phyloP scores from a whole-genome alignment of 2,329 filamentous ascomycete species.

The Cordyceps cicadae region DNA sequence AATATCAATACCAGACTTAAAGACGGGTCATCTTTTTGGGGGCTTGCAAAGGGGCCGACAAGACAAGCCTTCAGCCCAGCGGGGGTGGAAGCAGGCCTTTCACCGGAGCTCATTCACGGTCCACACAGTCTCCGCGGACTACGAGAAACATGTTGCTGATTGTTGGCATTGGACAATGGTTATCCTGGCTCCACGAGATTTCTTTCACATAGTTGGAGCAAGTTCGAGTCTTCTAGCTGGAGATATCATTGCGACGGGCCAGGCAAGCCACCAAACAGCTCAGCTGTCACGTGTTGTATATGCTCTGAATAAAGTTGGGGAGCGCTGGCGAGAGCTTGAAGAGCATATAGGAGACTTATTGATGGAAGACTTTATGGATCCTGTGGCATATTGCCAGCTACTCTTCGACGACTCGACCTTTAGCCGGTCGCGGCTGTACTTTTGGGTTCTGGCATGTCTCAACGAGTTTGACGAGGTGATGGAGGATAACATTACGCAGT shows the following conservation, averaged over 20 bases:
- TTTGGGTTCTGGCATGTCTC: background rate
- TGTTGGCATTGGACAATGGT: background rate
- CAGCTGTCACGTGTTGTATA: background rate
- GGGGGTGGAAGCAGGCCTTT: background rate
- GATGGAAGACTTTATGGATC: background rate
- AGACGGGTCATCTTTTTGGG: background rate
- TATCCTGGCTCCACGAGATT: background rate
- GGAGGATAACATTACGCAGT: background rate
- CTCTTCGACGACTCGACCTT: background rate
- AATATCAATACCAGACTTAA: background rate
- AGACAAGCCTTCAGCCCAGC: background rate
- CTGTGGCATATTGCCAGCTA: background rate
- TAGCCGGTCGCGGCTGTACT: background rate
- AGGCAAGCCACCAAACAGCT: background rate
- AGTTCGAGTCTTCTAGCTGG: background rate
- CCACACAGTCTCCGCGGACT: background rate
- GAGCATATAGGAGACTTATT: background rate
- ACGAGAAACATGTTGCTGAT: background rate
- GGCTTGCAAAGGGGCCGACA: background rate
- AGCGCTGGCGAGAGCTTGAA: background rate
- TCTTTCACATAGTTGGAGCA: background rate
- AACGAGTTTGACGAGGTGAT: background rate
- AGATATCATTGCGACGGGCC: background rate
- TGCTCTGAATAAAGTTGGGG: background rate
- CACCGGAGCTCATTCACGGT: background rate